Conservation (phyloP, 441 rosid species). For the Melastoma candidum region DNA sequence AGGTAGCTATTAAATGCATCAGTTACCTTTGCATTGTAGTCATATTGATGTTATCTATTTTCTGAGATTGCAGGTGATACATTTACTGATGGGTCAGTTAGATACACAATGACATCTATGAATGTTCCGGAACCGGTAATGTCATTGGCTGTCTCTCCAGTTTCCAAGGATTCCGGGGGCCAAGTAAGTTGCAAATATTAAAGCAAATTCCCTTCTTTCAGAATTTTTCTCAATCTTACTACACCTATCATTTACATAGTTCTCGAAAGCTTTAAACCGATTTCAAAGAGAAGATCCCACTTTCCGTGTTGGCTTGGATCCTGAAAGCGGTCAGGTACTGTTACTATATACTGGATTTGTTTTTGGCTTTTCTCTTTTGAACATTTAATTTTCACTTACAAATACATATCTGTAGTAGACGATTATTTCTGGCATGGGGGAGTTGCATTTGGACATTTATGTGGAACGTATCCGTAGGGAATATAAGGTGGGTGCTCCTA, state of each 20-base stretch:
- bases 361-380: neutral
- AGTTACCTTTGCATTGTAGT: too few relatives aligned
- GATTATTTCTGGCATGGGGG: conserved; percentile 99
- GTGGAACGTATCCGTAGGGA: conserved; percentile 94
- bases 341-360: conserved; percentile 3
- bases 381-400: conserved; percentile 2
- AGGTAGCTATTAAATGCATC: too few relatives aligned
- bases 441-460: conserved; percentile 88
- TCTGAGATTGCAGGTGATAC: conserved; percentile 57
- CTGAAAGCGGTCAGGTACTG: conserved; percentile 93
- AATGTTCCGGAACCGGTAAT: conserved; percentile 98
- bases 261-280: conserved; percentile 94
- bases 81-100: conserved; percentile 89
- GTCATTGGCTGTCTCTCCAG: conserved; percentile 96
- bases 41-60: neutral
- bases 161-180: conserved; percentile 92
- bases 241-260: conserved; percentile 29
- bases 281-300: conserved; percentile 98
- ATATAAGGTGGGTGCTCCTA: conserved; percentile 47
- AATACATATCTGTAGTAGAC: conserved; percentile 38
- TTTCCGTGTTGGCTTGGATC: conserved; percentile 96
- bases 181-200: conserved; percentile 44
- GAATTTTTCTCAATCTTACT: conserved; percentile 5
- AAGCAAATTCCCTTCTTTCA: conserved; percentile 3
- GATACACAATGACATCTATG: conserved; percentile 98